Evolutionary conservation across 2,329 filamentous ascomycete species (phyloP), one percentile per base, ranked within the genome.

Genomic region (Pyrenophora seminiperda): DNA sequence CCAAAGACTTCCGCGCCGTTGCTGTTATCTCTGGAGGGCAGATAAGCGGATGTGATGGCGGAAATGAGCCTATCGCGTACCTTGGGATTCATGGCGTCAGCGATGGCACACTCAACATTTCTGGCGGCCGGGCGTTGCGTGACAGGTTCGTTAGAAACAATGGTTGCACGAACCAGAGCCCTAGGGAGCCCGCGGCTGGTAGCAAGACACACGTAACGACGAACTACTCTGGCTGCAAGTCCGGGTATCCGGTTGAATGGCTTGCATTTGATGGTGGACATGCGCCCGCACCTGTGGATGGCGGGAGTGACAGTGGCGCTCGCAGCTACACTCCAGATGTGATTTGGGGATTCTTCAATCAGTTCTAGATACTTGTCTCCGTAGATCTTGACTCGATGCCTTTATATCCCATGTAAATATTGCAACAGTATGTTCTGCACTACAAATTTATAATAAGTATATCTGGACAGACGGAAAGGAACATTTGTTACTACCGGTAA

Each of bases 1-100:
- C 75, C 5, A 59, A 64, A 22, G 62, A 63, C 34, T 72, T 78
- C 61, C 67, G 71, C 27, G 76, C 73, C 32, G 71, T 78, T n/a
- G 69, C 72, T 32, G 53, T 58, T 4, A 52, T 61, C 29, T 59
- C 55, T n/a, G 59, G 58, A 32, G 58, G 47, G 1, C 41, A 44
- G 34, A 22, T 62, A 32, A 59, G 53, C 18, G 59, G 59, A 6
- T 62, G 59, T 34, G 41, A 18, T 5, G 72, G 71, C 22, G 73
- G 73, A 3, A 50, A 46, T 34, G 47, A 50, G 15, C 47, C 41
- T 11, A 33, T 50, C 30, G 47, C 47, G n/a, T 76, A 73, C 59
- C 66, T 74, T 22, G 73, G 70, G 22, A 70, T 74, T 49, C 75
- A 76, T 50, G 75, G 75, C 27, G 58, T 67, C 20, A 58, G 51